Percentiles rank a stretch among this genome's conserved stretches.
Evolutionary conservation across 257 asterid genomes (phyloP).

Genomic region (Nicotiana paniculata): DNA sequence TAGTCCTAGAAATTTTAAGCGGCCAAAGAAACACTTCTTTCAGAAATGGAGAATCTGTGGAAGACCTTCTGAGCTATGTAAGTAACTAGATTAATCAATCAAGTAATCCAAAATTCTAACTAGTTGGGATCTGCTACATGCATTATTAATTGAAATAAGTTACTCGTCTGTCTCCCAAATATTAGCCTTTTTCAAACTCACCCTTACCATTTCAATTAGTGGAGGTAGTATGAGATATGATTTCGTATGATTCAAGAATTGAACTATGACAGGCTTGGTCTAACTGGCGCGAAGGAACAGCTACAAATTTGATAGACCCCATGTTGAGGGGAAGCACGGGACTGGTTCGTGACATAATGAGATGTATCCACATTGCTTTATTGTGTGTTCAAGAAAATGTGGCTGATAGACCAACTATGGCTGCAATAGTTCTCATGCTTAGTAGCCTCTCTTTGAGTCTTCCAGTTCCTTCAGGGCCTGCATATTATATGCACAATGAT

Average conservation of each 20-base stretch:
- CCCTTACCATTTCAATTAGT: neutral
- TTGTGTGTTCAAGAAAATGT: slow-evolving; percentile 29
- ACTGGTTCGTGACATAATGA: slow-evolving; percentile 9
- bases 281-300: slow-evolving; percentile 15
- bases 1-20: slow-evolving; percentile 12
- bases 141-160: neutral
- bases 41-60: neutral
- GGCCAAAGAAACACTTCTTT: neutral
- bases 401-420: slow-evolving; percentile 26
- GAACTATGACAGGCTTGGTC: slow-evolving; percentile 18
- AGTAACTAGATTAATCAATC: neutral
- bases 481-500: neutral
- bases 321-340: neutral
- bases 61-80: slow-evolving; percentile 7
- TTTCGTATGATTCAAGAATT: neutral
- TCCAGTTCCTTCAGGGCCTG: slow-evolving; percentile 18
- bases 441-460: slow-evolving; percentile 12
- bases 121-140: neutral
- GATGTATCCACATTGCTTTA: slow-evolving; percentile 24
- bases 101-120: neutral
- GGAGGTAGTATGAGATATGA: neutral
- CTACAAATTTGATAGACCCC: slow-evolving; percentile 12
- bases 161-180: too few relatives aligned
- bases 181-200: too few relatives aligned
- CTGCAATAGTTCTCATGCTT: slow-evolving; percentile 26